Percentiles rank a stretch among this genome's conserved stretches.
phyloP scores from a whole-genome alignment of 768 basidiomycete species.

The Rhizopogon rudus region DNA sequence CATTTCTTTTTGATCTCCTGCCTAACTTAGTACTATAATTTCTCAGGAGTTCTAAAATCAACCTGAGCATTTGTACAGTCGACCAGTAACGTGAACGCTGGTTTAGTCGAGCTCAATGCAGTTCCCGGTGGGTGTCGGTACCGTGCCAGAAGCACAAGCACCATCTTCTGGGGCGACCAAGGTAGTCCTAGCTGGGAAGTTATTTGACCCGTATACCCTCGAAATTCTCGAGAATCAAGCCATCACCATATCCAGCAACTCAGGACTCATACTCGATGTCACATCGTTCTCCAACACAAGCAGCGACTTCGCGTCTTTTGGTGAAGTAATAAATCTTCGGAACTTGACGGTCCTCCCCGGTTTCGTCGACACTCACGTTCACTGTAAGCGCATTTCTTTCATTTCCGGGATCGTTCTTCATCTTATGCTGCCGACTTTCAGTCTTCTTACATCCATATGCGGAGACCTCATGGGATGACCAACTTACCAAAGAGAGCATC shows the following conservation, averaged over 20 bases:
- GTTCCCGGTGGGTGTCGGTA: neutral
- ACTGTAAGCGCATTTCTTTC: slow-evolving; percentile 31
- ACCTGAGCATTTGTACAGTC: neutral
- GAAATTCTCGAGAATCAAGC: slow-evolving; percentile 38
- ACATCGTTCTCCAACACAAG: slow-evolving; percentile 8
- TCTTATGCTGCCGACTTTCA: slow-evolving; percentile 12
- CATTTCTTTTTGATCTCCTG: too few relatives aligned
- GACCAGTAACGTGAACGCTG: neutral
- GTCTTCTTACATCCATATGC: slow-evolving; percentile 60
- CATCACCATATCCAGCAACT: slow-evolving; percentile 40
- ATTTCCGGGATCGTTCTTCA: neutral
- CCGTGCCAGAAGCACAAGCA: neutral
- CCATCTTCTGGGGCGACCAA: slow-evolving; percentile 6
- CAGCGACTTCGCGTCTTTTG: slow-evolving; percentile 3
- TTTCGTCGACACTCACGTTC: slow-evolving; percentile 54
- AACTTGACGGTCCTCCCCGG: slow-evolving; percentile 49
- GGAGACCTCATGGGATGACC: slow-evolving; percentile 59
- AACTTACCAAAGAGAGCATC: slow-evolving; percentile 52
- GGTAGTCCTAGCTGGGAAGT: slow-evolving; percentile 36
- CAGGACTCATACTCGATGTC: slow-evolving; percentile 48
- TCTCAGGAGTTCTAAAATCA: neutral
- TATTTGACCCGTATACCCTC: slow-evolving; percentile 45
- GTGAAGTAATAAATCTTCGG: slow-evolving; percentile 40
- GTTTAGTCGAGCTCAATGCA: neutral
- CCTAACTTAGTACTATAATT: neutral